Conservation (phyloP, 1,284 basidiomycete species). For the Omphalotus olearius region DNA sequence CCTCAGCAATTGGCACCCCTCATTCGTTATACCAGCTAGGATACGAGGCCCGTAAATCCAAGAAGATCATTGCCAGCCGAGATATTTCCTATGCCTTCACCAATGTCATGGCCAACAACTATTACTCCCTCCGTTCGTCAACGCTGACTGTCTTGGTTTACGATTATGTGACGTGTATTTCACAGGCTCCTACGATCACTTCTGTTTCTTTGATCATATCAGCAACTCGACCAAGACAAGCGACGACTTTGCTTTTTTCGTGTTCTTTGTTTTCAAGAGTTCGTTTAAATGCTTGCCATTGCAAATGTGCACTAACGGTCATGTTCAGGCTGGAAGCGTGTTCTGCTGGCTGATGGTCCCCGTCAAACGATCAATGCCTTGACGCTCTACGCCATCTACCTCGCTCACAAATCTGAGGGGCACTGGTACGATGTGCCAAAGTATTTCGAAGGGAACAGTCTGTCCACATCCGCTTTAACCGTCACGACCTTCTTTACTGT, state of each 20-base stretch:
- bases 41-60: conserved; percentile 90
- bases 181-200: conserved; percentile 90
- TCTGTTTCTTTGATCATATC: conserved; percentile 98
- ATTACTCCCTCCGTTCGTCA: conserved; percentile 83
- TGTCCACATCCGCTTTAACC: conserved; percentile 81
- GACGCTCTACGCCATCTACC: conserved; percentile 89
- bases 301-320: conserved; percentile 11
- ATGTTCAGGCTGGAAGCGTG: conserved; percentile 85
- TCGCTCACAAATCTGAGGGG: conserved; percentile 64
- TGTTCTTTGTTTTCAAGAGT: conserved; percentile 99
- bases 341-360: conserved; percentile 93
- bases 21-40: conserved; percentile 50
- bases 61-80: conserved; percentile 89
- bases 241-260: conserved; percentile 97
- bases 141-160: not conserved
- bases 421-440: conserved; percentile 66
- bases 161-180: conserved; percentile 1
- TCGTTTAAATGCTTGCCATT: conserved; percentile 22
- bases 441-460: conserved; percentile 64
- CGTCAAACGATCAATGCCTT: conserved; percentile 96
- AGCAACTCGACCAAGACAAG: conserved; percentile 93
- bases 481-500: conserved; percentile 91
- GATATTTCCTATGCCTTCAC: conserved; percentile 98
- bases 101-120: conserved; percentile 95
- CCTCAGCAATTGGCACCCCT: conserved; percentile 9